Conservation (phyloP, 148 eudicot species). For the Vaccinium macrocarpon region DNA sequence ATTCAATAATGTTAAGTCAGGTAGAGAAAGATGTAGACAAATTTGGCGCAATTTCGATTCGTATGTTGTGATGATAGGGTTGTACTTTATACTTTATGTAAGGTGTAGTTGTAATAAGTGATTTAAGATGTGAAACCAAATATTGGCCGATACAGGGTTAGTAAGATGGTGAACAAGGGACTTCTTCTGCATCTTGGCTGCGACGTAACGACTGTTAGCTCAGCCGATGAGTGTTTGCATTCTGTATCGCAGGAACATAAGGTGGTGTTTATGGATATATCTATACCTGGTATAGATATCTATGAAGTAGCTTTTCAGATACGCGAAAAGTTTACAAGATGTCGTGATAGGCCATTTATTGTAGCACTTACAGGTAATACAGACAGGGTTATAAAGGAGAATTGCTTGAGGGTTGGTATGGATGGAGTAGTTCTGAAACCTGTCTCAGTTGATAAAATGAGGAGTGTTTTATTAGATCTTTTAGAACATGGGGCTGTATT, state of each 20-base stretch:
- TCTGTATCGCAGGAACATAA: constrained; percentile 52
- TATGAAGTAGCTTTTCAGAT: constrained; percentile 61
- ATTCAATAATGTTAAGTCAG: not conserved
- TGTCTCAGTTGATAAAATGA: constrained; percentile 82
- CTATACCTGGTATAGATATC: constrained; percentile 50
- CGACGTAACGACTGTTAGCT: constrained; percentile 54
- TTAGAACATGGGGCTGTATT: constrained; percentile 49
- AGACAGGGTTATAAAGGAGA: constrained; percentile 56
- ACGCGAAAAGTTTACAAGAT: constrained; percentile 50
- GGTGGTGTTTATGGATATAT: constrained; percentile 62
- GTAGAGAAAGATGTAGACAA: not conserved
- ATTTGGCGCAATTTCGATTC: not conserved
- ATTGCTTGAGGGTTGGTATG: constrained; percentile 70
- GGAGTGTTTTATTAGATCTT: constrained; percentile 62
- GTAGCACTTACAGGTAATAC: constrained; percentile 60
- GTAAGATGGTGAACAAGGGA: constrained; percentile 70
- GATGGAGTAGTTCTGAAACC: constrained; percentile 78
- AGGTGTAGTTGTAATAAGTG: not conserved
- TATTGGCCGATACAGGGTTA: constrained; percentile 50
- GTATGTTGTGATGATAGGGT: too few species aligned
- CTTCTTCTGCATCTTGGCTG: constrained; percentile 84
- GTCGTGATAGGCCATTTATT: constrained; percentile 54
- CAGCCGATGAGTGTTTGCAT: constrained; percentile 67
- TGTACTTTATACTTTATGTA: not conserved
- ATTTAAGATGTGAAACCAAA: not conserved